phyloP scores from a whole-genome alignment of 352 stramenopile genomes.

The Pythium chondricola region DNA sequence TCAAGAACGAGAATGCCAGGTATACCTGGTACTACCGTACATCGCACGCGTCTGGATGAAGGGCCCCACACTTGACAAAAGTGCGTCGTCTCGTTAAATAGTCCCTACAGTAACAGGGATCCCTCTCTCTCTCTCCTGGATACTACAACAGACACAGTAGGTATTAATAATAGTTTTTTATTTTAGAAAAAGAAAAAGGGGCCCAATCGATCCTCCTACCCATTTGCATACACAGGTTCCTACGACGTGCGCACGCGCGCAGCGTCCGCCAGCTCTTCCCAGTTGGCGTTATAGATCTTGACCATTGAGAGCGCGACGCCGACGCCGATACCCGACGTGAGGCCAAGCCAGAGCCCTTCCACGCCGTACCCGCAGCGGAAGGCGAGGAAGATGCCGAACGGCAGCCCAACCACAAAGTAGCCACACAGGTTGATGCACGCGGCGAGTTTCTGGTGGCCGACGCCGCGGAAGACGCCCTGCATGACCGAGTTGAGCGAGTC shows the following conservation, averaged over 20 bases:
- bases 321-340: slow-evolving; percentile 49
- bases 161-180: no score
- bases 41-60: no score
- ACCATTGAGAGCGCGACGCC: slow-evolving; percentile 46
- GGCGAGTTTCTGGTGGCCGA: slow-evolving; percentile 42
- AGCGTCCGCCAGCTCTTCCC: slow-evolving; percentile 49
- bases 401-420: slow-evolving; percentile 69
- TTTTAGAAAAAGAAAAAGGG: no score
- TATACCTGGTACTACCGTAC: no score
- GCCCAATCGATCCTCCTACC: no score
- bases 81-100: no score
- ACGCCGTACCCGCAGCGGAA: slow-evolving; percentile 54
- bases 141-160: no score
- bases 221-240: no score
- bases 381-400: slow-evolving; percentile 51
- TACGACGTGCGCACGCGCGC: slow-evolving; percentile 42
- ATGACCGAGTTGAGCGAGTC: slow-evolving; percentile 71
- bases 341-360: slow-evolving; percentile 67
- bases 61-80: no score
- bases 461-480: slow-evolving; percentile 69
- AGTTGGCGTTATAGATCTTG: slow-evolving; percentile 57
- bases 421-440: slow-evolving; percentile 58
- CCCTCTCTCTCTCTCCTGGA: no score
- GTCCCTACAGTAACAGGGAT: no score
- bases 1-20: no score